Base-by-base conservation (phyloP, 306 rosid genomes). In the Vigna hirtella region DNA sequence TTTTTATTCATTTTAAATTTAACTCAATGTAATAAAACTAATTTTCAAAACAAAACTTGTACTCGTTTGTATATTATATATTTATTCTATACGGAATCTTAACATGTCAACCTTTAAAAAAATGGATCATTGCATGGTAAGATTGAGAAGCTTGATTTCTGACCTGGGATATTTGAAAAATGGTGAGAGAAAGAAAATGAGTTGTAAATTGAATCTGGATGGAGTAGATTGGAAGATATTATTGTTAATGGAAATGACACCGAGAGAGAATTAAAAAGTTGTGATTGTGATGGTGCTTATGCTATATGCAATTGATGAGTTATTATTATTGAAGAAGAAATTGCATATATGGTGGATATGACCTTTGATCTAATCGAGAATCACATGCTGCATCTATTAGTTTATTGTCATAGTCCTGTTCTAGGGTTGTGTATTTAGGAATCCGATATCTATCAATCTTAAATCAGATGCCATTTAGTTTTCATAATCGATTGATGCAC, bases 201-300 rank as follows among this genome's bases (percentile, higher is more conserved):
- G 24, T 74, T 48, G 61, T 77, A 5, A 69, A 42, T 43, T 86
- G 88, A 86, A 86, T 81, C 81, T 87, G 72, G 86, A 76, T 80
- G 80, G 84, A 88, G 90, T 88, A 57, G 62, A 76, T 73, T 24
- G 66, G 71, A 87, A 80, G 85, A 86, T 74, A 83, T 56, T 85
- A 69, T 81, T 52, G 71, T 67, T 62, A 20, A 78, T 81, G 42
- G 78, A 72, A 78, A 70, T 67, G 36, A 64, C 69, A 78, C 38
- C 66, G 75, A 13, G 64, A 66, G 5, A 78, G 16, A 22, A 76
- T 66, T 81, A 65, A 40, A 75, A 83, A 66, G 71, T 48, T 34
- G 57, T 62, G 48, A 51, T 11, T 36, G 22, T 42, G 55, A 45
- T 53, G 49, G 28, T 77, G 30, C 32, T 66, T 28, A 45, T 78